Conservation (phyloP, 805 yeast genomes). For the Phaffomyces antillensis region DNA sequence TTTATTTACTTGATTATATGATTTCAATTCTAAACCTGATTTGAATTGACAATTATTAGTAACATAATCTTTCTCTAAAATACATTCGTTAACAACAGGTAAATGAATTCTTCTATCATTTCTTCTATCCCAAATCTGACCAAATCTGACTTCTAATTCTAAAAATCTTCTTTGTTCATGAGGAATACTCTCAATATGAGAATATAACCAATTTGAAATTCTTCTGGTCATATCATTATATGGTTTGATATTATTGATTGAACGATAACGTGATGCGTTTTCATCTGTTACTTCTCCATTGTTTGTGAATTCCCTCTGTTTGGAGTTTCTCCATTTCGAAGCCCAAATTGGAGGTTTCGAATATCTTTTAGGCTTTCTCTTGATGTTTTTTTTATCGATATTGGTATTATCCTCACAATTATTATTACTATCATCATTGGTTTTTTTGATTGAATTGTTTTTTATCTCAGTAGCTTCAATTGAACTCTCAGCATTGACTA, state of each 20-base stretch:
- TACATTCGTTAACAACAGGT: conserved; percentile 63
- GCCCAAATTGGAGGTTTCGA: conserved; percentile 78
- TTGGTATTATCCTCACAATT: not conserved
- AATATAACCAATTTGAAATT: conserved; percentile 85
- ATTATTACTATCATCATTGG: not conserved
- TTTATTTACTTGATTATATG: conserved; percentile 49
- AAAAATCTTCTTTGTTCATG: conserved; percentile 45
- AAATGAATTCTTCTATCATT: conserved; percentile 55
- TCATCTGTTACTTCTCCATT: not conserved
- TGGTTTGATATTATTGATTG: conserved; percentile 70
- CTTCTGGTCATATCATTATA: conserved; percentile 75
- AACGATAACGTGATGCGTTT: conserved; percentile 2
- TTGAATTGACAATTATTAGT: conserved; percentile 47
- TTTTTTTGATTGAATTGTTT: conserved; percentile 10
- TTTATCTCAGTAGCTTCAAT: not conserved
- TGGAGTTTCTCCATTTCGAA: conserved; percentile 43
- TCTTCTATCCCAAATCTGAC: conserved; percentile 58
- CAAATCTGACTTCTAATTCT: conserved; percentile 72
- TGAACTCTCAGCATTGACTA: conserved; percentile 5
- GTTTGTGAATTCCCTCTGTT: not conserved
- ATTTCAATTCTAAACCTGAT: conserved; percentile 57
- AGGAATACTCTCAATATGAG: conserved; percentile 62
- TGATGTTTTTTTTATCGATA: conserved; percentile 3
- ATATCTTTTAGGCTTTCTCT: conserved; percentile 55
- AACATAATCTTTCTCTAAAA: conserved; percentile 43